Evolutionary conservation across 2,329 filamentous ascomycete species (phyloP), one percentile per base, ranked within the genome.

Genomic region (Cytospora piceicola): DNA sequence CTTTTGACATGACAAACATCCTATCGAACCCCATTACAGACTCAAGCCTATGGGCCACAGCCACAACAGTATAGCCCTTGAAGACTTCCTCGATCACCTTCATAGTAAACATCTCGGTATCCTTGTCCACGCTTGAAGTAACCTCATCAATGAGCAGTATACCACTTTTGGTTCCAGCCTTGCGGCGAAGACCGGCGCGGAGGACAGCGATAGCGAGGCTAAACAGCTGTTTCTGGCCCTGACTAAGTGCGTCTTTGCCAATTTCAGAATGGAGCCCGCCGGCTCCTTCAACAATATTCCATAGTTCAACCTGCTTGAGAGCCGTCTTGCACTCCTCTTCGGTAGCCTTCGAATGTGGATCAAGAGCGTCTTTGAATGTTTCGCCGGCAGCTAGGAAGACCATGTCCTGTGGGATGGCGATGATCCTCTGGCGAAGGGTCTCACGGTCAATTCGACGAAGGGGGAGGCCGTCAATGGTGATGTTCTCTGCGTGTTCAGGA

Each of bases 171-270:
- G 24, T 20, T 2, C 63, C 59, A 1, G 24, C 3, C 51, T 64
- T 52, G 39, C 51, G 22, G n/a, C 42, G 59, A 15, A 54, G 30
- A 22, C 61, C 54, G 4, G 66, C 59, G 7, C 77, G 73, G 56
- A 86, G 72, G 52, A 85, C 74, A 3, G 82, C 83, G 22, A 82
- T 73, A 7, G 82, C 83, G 32, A 86, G 76, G 70, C 82, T 84
- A 70, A 87, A 83, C 3, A 86, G 76, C 70, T 68, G 66, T 51
- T 61, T 68, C 71, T 88, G 85, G 1, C 85, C 86, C 65, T 81
- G 80, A n/a, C 79, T 82, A 5, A 84, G 72, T 64, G 78, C 78
- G 17, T 79, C 73, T 4, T 77, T 73, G 27, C 77, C 79, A 61
- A 85, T 77, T 17, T 64, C 68, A 4, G 71, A 68, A 0, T 69